Base-by-base conservation (phyloP, 2,329 filamentous ascomycete species). In the Aspergillus texensis region DNA sequence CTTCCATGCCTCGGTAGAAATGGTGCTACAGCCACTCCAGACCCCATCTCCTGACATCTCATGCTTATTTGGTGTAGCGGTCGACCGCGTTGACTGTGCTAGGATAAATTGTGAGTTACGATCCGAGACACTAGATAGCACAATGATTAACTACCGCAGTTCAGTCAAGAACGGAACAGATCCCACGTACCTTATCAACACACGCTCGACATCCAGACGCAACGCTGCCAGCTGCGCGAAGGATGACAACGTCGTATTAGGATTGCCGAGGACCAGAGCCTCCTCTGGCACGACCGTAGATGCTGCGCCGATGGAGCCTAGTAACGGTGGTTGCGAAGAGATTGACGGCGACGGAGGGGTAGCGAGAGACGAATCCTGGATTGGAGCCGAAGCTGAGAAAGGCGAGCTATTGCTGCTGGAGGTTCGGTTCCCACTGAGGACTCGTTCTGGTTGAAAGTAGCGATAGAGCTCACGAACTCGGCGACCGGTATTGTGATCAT, bases 51-150 rank as follows among this genome's bases (percentile, higher is more conserved):
- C 73, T 12, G 70, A 58, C 3, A 74, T 65, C 11, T 81, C 77
- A 46, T 72, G 73, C 4, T 72, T 63, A 4, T 67, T 62, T 30
- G 70, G 70, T 11, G 83, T 70, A 57, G 74, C 74, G 8, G 79
- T 67, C 0, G 77, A 79, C 62, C 75, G 77, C 3, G 82, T 83
- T 19, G 82, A 79, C 68, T 86, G 84, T n/a, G 82, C 82, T 19
- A 86, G 71, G 32, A 85, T 80, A 62, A 82, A 84, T 65, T 84
- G 82, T 26, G 74, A 77, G 10, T 81, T 76, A 26, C 78, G 76
- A 65, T 84, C 83, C 60, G 85, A 81, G 12, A 85, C 74, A 64
- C 78, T 70, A 39, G 2, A n/a, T 4, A 6, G 34, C 30, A 6
- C 32, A 45, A 14, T 50, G 14, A 34, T 53, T 60, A 55, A 61